phyloP scores from a whole-genome alignment of 176 grass and related monocot genomes.

The Triticum aestivum region DNA sequence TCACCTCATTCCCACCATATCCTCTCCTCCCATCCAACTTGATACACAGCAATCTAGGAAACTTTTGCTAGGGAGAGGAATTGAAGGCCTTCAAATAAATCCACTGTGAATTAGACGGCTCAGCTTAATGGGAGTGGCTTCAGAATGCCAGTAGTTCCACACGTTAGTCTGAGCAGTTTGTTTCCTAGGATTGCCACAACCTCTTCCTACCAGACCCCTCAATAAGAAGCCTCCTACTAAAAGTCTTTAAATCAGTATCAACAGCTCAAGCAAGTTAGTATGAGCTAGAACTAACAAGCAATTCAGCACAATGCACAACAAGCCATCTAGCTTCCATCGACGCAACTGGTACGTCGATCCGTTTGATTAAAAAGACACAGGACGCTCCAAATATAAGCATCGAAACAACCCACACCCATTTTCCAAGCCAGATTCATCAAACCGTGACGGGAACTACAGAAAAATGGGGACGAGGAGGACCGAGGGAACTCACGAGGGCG shows the following conservation, averaged over 20 bases:
- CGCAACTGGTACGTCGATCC: not conserved
- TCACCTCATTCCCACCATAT: not conserved
- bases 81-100: not conserved
- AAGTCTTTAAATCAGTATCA: not conserved
- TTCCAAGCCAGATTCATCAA: constrained; percentile 21
- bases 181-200: not conserved
- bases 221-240: not conserved
- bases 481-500: constrained; percentile 61
- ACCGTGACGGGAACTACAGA: not conserved
- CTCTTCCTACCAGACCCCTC: not conserved
- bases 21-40: not conserved
- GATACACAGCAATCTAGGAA: not conserved
- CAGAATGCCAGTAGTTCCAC: not conserved
- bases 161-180: not conserved
- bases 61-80: not conserved
- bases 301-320: constrained; percentile 1
- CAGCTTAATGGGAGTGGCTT: not conserved
- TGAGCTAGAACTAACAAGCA: not conserved
- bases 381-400: not conserved
- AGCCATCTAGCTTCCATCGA: not conserved
- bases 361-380: constrained; percentile 1
- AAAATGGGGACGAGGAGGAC: not conserved
- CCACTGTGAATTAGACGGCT: not conserved
- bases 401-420: constrained; percentile 20
- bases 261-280: not conserved